Conservation (phyloP, 179 eudicot species). For the Gypsophila paniculata region DNA sequence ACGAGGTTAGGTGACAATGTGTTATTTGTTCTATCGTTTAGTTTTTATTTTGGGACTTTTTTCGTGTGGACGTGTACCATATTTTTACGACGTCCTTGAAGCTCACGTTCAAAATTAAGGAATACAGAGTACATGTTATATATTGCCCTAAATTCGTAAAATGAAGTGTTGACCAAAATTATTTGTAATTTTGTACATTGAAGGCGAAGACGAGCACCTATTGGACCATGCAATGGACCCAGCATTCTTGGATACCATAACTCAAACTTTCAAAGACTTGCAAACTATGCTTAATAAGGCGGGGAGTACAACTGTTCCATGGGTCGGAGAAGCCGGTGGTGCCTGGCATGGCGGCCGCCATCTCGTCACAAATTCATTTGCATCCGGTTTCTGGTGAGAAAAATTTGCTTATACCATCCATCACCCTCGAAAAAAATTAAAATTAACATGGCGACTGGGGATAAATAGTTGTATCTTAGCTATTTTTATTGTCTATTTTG, state of each 20-base stretch:
- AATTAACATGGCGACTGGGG: neutral
- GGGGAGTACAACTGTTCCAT: conserved; percentile 33
- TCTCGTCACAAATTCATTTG: conserved; percentile 39
- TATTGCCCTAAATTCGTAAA: too few relatives aligned
- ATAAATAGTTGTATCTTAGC: too few relatives aligned
- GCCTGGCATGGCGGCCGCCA: conserved; percentile 61
- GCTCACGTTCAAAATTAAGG: too few relatives aligned
- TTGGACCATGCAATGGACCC: conserved; percentile 47
- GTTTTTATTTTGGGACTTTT: too few relatives aligned
- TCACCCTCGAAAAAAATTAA: neutral
- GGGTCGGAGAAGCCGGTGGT: conserved; percentile 77
- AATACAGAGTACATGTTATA: too few relatives aligned
- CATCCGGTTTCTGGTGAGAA: conserved; percentile 19
- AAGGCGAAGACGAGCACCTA: conserved; percentile 54
- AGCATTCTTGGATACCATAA: conserved; percentile 38
- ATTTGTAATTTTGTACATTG: neutral
- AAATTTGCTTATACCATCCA: neutral
- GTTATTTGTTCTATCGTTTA: too few relatives aligned
- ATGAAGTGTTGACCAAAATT: too few relatives aligned
- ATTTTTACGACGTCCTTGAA: too few relatives aligned
- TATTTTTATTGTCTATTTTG: too few relatives aligned
- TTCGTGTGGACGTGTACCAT: too few relatives aligned
- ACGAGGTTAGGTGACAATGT: too few relatives aligned
- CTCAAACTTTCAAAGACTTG: conserved; percentile 38
- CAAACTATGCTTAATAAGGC: conserved; percentile 33